Base-by-base conservation (phyloP, 176 grass and related monocot species). In the Pontederia crassipes region DNA sequence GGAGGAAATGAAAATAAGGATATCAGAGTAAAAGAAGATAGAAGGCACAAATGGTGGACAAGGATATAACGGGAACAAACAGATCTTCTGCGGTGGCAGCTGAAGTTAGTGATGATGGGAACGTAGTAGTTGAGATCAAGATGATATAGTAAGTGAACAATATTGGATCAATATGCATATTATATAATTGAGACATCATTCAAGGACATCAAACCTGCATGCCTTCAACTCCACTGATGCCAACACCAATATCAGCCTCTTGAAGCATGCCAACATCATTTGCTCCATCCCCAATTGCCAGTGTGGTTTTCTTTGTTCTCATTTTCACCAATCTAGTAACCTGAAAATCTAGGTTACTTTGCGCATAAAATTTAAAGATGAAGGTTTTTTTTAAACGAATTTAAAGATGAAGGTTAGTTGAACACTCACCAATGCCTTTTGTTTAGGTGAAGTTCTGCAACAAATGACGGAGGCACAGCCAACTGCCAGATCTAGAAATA, bases 251-350 rank as follows among this genome's bases (percentile, higher is more conserved):
- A 74, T 96, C 92, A 0, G 92, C 92, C 73, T 96, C 92, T 61
- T 96, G 92, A 75, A 96, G 77, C 92, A 96, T 96, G 26, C 92
- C 92, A 16, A 96, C 92, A 50, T 96, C 92, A 50, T 96, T 96
- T 4, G 92, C 86, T 11, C 92, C 92, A 47, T 96, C 92, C 29
- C 92, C 92, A 51, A 96, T 96, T 10, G 80, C 92, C 61, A 96
- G 45, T 8, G 81, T 90, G 24, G 83, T 78, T 71, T 87, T 96
- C 57, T 59, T 51, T 0, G 86, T 88, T 66, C 83, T 66, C 2
- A 8, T 79, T 74, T 96, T 96, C 27, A 96, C 92, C 28, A 96
- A 55, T 73, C 83, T 79, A 14, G 92, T 96, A 65, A 95, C 82
- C 90, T 95, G 72, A 46, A 16, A 55, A 9, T 24, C 28, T 45